Evolutionary conservation across 1,284 basidiomycete species (phyloP), one percentile per base, ranked within the genome.

Genomic region (Meira nashicola): DNA sequence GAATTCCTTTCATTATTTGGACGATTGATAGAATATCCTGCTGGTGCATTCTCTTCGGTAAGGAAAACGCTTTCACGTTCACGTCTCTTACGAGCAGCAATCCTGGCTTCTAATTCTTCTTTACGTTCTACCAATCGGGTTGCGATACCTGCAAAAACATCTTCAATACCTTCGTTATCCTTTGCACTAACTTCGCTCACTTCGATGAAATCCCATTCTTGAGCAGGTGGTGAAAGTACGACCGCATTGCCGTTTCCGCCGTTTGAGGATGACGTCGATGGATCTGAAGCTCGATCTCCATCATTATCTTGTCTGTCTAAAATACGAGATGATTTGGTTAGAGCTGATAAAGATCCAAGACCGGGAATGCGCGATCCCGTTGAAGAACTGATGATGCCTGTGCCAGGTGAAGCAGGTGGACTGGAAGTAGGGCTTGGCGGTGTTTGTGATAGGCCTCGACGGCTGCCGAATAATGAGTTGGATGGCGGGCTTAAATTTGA

Each of bases 201-300:
- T 41, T 71, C 65, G 25, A 74, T 61, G 84, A 58, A 84, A 81
- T 56, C 58, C 58, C 40, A 56, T 28, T 38, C 56, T 23, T 17
- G 14, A 2, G n/a, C 46, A 33, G 28, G 28, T 33, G 28, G 28
- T 33, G 28, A 33, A 33, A 33, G 28, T 4, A 33, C 28, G 28
- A 33, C 28, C 8, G 28, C 28, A 33, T 33, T 33, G 28, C 28
- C 28, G 8, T 33, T 33, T 5, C 46, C 46, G 21, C 46, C 46
- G 21, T 25, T 25, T 21, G 46, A 48, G 12, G 46, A 48, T 14
- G 46, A 48, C 5, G 46, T 21, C 21, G 46, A 48, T 8, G 46
- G 46, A 21, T 14, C 21, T 17, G 46, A 48, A 48, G 17, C 25
- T 5, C 17, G 17, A 25, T 48, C 46, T 14, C 17, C 21, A 23